These are phyloP conservation scores for Aspergillus sparsus DNA, from an alignment of 495 filamentous ascomycete species.

Conservation along the genomic window DNA sequence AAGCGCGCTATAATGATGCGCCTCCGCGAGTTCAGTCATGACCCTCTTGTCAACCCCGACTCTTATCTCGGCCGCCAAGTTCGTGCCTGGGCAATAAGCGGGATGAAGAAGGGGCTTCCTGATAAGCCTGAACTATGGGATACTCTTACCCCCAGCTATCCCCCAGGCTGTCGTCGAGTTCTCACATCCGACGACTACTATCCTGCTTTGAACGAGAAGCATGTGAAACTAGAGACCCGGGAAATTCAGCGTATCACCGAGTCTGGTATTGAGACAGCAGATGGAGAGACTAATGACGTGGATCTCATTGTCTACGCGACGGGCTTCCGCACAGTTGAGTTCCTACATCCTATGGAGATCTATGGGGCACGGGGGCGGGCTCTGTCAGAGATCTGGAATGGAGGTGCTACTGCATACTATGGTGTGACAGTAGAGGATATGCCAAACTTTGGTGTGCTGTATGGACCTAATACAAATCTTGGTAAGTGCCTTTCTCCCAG, in stretches of 20 bases:
- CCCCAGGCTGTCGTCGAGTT: slow-evolving; percentile 56
- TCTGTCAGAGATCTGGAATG: slow-evolving; percentile 50
- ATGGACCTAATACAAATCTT: slow-evolving; percentile 60
- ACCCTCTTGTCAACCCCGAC: slow-evolving; percentile 36
- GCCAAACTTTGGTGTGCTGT: slow-evolving; percentile 60
- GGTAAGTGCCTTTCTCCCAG: slow-evolving; percentile 25
- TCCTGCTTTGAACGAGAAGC: slow-evolving; percentile 42
- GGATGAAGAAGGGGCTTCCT: slow-evolving; percentile 39
- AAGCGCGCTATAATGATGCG: slow-evolving; percentile 52
- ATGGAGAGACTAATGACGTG: slow-evolving; percentile 40
- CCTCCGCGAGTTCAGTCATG: slow-evolving; percentile 46
- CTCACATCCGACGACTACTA: slow-evolving; percentile 58
- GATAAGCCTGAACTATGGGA: slow-evolving; percentile 50
- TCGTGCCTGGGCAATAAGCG: slow-evolving; percentile 27
- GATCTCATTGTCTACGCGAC: slow-evolving; percentile 58
- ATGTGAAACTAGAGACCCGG: slow-evolving; percentile 53
- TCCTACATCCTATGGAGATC: slow-evolving; percentile 56
- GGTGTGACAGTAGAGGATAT: slow-evolving; percentile 51
- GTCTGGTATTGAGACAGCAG: slow-evolving; percentile 46
- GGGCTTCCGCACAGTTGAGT: slow-evolving; percentile 57
- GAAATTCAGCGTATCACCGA: slow-evolving; percentile 44
- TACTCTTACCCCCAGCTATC: slow-evolving; percentile 50
- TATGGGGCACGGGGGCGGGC: slow-evolving; percentile 42
- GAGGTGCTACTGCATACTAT: slow-evolving; percentile 47
- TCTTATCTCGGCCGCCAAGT: slow-evolving; percentile 35